phyloP scores from a whole-genome alignment of 2,329 filamentous ascomycete genomes.

The Fusarium circinatum region DNA sequence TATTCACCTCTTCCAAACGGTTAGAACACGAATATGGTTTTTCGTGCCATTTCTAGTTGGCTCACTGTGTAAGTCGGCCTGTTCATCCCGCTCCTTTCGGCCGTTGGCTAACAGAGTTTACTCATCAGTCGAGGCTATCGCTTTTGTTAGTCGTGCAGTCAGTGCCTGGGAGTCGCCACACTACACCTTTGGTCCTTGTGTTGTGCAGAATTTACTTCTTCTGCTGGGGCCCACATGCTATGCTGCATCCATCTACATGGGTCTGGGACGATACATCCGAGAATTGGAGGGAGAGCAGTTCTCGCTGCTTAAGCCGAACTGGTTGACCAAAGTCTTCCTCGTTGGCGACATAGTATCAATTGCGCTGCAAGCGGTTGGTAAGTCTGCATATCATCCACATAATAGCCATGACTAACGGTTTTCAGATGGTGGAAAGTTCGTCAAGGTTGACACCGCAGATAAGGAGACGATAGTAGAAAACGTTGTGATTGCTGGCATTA shows the following conservation, averaged over 20 bases:
- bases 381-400: too few relatives aligned
- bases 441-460: background rate
- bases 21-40: background rate
- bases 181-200: background rate
- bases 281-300: background rate
- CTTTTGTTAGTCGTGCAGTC: too few relatives aligned
- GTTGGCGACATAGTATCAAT: background rate
- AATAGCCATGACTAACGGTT: background rate
- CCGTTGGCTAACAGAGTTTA: too few relatives aligned
- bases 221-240: constrained; percentile 7
- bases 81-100: too few relatives aligned
- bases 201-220: background rate
- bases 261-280: background rate
- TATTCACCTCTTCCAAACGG: background rate
- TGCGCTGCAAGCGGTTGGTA: background rate
- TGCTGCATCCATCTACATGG: constrained; percentile 3
- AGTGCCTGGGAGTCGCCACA: background rate
- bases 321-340: background rate
- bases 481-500: background rate
- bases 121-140: too few relatives aligned
- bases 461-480: background rate
- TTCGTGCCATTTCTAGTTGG: background rate
- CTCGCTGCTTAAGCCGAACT: background rate
- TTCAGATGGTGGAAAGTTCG: background rate
- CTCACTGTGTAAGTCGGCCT: too few relatives aligned